These are phyloP conservation scores for Fusarium sp. DNA, from an alignment of 2,329 filamentous ascomycete species.

Conservation along the genomic window DNA sequence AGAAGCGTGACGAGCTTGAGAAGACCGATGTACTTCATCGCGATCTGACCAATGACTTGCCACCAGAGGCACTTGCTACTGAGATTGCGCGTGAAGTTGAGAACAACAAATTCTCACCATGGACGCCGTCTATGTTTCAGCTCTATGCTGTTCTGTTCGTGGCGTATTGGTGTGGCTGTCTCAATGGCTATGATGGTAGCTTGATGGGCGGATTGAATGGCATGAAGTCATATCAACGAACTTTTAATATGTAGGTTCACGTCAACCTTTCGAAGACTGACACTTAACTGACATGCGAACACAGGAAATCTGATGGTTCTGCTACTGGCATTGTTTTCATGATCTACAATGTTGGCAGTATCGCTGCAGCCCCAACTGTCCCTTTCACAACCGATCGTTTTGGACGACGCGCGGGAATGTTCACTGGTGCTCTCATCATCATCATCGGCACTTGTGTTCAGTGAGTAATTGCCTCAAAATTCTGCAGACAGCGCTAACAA, in stretches of 20 bases:
- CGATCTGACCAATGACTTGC: neutral
- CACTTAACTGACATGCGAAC: no score
- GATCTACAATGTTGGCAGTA: conserved; percentile 58
- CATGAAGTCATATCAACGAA: conserved; percentile 40
- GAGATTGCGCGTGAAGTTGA: conserved; percentile 54
- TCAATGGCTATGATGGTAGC: conserved; percentile 44
- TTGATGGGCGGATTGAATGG: conserved; percentile 42
- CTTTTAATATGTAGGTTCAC: conserved; percentile 21
- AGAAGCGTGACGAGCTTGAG: conserved; percentile 2
- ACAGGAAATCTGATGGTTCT: conserved; percentile 30
- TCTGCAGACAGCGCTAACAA: fast-evolving
- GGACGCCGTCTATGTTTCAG: conserved; percentile 60
- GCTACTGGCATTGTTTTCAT: conserved; percentile 49
- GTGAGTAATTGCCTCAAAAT: conserved; percentile 10
- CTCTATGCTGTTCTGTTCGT: conserved; percentile 60
- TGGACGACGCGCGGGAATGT: conserved; percentile 55
- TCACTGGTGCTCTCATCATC: conserved; percentile 51
- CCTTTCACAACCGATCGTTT: conserved; percentile 54
- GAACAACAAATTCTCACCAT: conserved; percentile 55
- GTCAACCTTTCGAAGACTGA: fast-evolving
- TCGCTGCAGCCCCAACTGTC: conserved; percentile 52
- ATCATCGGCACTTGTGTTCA: conserved; percentile 54
- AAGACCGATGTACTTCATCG: conserved; percentile 9
- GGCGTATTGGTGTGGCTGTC: conserved; percentile 63
- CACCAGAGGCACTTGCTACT: conserved; percentile 41